phyloP scores from a whole-genome alignment of 1,284 basidiomycete genomes.

The Thelephora terrestris region DNA sequence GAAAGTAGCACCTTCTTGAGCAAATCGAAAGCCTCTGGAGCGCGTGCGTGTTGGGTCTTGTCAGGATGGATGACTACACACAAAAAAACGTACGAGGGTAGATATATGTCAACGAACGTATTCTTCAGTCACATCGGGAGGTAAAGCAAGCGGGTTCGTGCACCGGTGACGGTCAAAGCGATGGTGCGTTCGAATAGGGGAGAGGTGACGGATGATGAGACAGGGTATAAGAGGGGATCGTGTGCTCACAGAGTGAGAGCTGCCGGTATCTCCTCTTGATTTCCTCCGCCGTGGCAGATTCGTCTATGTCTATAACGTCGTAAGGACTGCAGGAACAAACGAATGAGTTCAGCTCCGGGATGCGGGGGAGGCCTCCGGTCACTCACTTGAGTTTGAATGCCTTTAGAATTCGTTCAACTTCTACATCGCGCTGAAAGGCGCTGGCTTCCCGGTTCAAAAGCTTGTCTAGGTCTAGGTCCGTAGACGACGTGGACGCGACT shows the following conservation, averaged over 20 bases:
- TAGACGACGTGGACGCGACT: slow-evolving; percentile 7
- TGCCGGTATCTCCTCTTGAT: slow-evolving; percentile 77
- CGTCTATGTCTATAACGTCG: slow-evolving; percentile 64
- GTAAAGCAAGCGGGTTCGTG: not conserved
- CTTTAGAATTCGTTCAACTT: slow-evolving; percentile 77
- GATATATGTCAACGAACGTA: not conserved
- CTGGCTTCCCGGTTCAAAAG: slow-evolving; percentile 67
- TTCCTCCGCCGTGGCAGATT: slow-evolving; percentile 53
- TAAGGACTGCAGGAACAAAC: slow-evolving; percentile 46
- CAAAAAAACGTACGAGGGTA: slow-evolving; percentile 31
- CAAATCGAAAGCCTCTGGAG: slow-evolving; percentile 76
- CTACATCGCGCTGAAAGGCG: slow-evolving; percentile 74
- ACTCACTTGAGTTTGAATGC: slow-evolving; percentile 78
- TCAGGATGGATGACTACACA: slow-evolving; percentile 76
- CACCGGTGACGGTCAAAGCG: not conserved
- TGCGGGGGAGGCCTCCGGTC: not conserved
- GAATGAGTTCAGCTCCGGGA: not conserved
- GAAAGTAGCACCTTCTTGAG: slow-evolving; percentile 63
- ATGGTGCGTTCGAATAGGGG: not conserved
- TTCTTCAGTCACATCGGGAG: not conserved
- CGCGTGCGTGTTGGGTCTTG: slow-evolving; percentile 68
- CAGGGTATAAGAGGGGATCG: slow-evolving; percentile 6
- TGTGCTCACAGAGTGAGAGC: slow-evolving; percentile 63
- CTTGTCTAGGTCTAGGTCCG: slow-evolving; percentile 55
- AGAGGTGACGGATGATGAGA: slow-evolving; percentile 4